Base-by-base conservation (phyloP, 257 asterid species). In the Ophiorrhiza pumila region DNA sequence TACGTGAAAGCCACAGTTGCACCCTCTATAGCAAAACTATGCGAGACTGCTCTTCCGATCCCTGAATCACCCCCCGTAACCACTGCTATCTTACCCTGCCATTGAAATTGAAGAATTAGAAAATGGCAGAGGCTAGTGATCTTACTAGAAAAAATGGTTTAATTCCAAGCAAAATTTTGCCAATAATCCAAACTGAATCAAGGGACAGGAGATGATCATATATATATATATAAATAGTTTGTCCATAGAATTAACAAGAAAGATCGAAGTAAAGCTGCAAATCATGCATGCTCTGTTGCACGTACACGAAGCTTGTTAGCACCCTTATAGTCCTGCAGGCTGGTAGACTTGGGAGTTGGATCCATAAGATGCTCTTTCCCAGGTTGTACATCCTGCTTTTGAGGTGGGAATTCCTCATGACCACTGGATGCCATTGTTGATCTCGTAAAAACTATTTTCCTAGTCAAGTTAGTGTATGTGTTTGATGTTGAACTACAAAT, bases 11-110 rank as follows among this genome's bases (percentile, higher is more conserved):
- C 96, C 80, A 89, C 96, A 0, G 87, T 87, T 15, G 96, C 97
- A 4, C 97, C 97, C 73, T 91, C 97, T 17, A 73, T 69, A 0
- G 85, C 91, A 35, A 87, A 91, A 83, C 85, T 79, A 50, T 82
- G 85, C 64, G 86, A 73, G 37, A 89, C 96, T 0, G 97, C 96
- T 6, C 89, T 82, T 2, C 97, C 92, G 2, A 89, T 91, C 22
- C 96, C 97, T 0, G 96, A 89, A 66, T 89, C 97, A 0, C 96
- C 96, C 0, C 96, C 97, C 0, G 90, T 83, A 66, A 86, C 90
- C 34, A 91, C 74, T 4, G 94, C 96, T 57, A 91, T 74, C 83
- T 86, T 91, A 0, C 92, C 94, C 93, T 88, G 74, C 60, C 14
- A 34, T 0, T 31, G 20, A 20, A 18, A 20, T 29, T n/a, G n/a